Evolutionary conservation across 164 flowering plant genomes (phyloP).

Genomic region (Vitis amurensis): DNA sequence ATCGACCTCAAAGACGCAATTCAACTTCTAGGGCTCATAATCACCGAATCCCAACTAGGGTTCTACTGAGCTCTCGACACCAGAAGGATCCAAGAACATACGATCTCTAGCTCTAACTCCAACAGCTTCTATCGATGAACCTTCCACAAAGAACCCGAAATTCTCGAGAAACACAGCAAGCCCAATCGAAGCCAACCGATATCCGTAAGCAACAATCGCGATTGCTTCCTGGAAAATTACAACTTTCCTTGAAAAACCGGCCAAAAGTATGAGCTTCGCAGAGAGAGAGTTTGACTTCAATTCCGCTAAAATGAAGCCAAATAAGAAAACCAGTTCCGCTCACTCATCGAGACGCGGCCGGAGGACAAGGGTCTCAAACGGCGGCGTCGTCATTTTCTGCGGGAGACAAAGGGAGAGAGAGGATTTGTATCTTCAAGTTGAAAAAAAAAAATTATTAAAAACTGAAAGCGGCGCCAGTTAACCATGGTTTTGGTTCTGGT

Average conservation of each 20-base stretch:
- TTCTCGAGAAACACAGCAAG: background rate
- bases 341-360: constrained; percentile 7
- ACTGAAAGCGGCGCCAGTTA: constrained; percentile 38
- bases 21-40: background rate
- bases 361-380: constrained; percentile 10
- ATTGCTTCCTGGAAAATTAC: constrained; percentile 6
- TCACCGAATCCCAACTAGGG: background rate
- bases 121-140: too few relatives aligned
- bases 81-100: constrained; percentile 3
- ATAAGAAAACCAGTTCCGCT: constrained; percentile 2
- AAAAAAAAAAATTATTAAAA: constrained; percentile 2
- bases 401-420: constrained; percentile 15
- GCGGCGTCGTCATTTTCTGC: constrained; percentile 20
- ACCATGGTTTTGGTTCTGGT: constrained; percentile 27
- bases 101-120: background rate
- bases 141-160: background rate
- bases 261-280: background rate
- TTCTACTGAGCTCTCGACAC: background rate
- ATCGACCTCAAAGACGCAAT: background rate
- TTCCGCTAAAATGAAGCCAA: background rate
- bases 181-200: background rate
- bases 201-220: background rate
- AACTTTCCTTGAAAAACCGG: constrained; percentile 8
- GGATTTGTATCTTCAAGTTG: constrained; percentile 9
- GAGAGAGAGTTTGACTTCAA: background rate